These are phyloP conservation scores for Lachnellula subtilissima DNA, from an alignment of 2,329 filamentous ascomycete genomes.

Conservation along the genomic window DNA sequence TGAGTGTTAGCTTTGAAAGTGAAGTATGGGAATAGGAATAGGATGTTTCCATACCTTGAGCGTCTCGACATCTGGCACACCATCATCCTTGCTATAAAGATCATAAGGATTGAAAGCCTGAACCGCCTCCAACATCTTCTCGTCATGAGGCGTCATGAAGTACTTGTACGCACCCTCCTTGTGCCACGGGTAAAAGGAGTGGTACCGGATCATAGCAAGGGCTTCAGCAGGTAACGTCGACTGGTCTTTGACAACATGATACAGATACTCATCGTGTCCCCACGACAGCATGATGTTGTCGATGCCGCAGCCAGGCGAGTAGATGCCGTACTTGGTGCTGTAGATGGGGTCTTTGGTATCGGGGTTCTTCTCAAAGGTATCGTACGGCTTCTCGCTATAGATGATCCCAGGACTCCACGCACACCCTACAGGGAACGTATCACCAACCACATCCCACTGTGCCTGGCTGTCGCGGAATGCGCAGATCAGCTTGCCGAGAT, in stretches of 20 bases:
- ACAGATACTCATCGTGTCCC: constrained; percentile 86
- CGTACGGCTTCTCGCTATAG: constrained; percentile 49
- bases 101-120: constrained; percentile 89
- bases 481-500: constrained; percentile 74
- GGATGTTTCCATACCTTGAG: constrained; percentile 56
- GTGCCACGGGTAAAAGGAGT: constrained; percentile 93
- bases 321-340: constrained; percentile 73
- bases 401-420: constrained; percentile 72
- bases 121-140: constrained; percentile 74
- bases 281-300: constrained; percentile 87
- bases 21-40: background rate
- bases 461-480: constrained; percentile 70
- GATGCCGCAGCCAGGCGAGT: constrained; percentile 71
- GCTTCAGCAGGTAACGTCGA: constrained; percentile 73
- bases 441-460: constrained; percentile 91
- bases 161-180: constrained; percentile 71
- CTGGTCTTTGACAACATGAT: constrained; percentile 82
- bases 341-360: constrained; percentile 69
- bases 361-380: constrained; percentile 72
- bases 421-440: constrained; percentile 76
- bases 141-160: constrained; percentile 79
- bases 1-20: constrained; percentile 5
- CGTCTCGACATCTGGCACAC: constrained; percentile 67
- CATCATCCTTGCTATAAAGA: constrained; percentile 86
- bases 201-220: constrained; percentile 87